phyloP scores from a whole-genome alignment of 169 alveolate genomes.

The Cryptosporidium bovis region DNA sequence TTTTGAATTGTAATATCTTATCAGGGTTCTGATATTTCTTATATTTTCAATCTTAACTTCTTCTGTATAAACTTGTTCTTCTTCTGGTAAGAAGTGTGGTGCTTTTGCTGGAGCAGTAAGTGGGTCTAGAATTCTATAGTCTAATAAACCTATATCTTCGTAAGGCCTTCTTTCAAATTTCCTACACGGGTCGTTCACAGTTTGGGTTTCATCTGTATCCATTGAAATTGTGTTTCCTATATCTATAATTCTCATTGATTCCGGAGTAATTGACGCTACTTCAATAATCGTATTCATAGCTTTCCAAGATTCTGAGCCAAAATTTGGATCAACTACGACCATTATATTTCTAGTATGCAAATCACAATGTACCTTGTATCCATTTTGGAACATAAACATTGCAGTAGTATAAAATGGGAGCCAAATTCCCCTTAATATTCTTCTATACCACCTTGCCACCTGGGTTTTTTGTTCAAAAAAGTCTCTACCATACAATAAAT shows the following conservation, averaged over 20 bases:
- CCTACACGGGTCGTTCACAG: slow-evolving; percentile 53
- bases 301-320: slow-evolving; percentile 53
- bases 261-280: slow-evolving; percentile 45
- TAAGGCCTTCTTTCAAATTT: slow-evolving; percentile 69
- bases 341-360: slow-evolving; percentile 66
- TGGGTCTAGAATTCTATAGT: slow-evolving; percentile 44
- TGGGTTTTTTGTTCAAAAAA: slow-evolving; percentile 47
- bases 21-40: slow-evolving; percentile 25
- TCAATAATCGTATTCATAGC: slow-evolving; percentile 37
- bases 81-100: slow-evolving; percentile 44
- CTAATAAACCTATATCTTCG: slow-evolving; percentile 66
- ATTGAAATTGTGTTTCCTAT: slow-evolving; percentile 67
- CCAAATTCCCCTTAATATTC: slow-evolving; percentile 64
- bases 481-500: slow-evolving; percentile 35
- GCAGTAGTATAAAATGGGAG: slow-evolving; percentile 67
- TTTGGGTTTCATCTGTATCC: slow-evolving; percentile 35
- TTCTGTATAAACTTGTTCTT: slow-evolving; percentile 13
- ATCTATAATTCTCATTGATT: slow-evolving; percentile 57
- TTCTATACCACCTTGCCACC: slow-evolving; percentile 65
- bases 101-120: slow-evolving; percentile 68
- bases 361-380: slow-evolving; percentile 61
- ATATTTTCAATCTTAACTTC: slow-evolving; percentile 31
- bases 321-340: slow-evolving; percentile 48
- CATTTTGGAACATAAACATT: slow-evolving; percentile 62
- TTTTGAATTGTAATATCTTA: slow-evolving; percentile 25